Evolutionary conservation across 208 protist genomes (phyloP), one percentile per base, ranked within the genome.

Genomic region (Trypanosoma melophagium): DNA sequence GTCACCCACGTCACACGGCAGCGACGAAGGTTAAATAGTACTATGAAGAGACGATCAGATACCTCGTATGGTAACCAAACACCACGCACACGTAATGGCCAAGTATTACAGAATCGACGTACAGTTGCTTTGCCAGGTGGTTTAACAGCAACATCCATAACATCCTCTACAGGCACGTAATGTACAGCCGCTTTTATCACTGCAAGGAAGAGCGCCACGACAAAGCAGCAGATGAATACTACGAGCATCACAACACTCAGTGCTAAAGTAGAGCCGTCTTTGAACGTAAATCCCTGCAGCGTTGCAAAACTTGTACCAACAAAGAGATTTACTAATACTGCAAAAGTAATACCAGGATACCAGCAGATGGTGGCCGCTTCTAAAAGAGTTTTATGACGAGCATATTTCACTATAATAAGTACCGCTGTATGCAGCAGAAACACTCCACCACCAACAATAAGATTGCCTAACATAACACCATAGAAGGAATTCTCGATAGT

Each of bases 381-480:
- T 42, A 25, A 4, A 25, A 55, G 2, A 7, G 12, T 55, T 19
- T 45, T 4, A 45, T 14, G 17, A 3, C 24, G n/a, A 12, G 16
- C 42, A 7, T 17, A 42, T 22, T 55, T 65, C 25, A 54, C 21
- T 42, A 54, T 22, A 7, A 55, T 3, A 52, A 65, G 28, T 7
- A 65, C 28, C n/a, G 54, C 2, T 12, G 22, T 7, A 13, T 65
- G 60, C n/a, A 65, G 7, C 19, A 55, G 0, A 31, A 65, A 28
- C 16, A 65, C 60, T 9, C 22, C 60, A 54, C 41, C 41, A 17
- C 13, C 35, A 19, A 65, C 17, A 41, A 65, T 55, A 14, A 65
- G 49, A 42, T 65, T 65, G 14, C 60, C 60, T 12, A 65, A n/a
- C 17, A 65, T 13, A 17, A 65, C 60, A n/a, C 60, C 60, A 54